phyloP scores from a whole-genome alignment of 1,284 basidiomycete species.

The Ustilago hordei region DNA sequence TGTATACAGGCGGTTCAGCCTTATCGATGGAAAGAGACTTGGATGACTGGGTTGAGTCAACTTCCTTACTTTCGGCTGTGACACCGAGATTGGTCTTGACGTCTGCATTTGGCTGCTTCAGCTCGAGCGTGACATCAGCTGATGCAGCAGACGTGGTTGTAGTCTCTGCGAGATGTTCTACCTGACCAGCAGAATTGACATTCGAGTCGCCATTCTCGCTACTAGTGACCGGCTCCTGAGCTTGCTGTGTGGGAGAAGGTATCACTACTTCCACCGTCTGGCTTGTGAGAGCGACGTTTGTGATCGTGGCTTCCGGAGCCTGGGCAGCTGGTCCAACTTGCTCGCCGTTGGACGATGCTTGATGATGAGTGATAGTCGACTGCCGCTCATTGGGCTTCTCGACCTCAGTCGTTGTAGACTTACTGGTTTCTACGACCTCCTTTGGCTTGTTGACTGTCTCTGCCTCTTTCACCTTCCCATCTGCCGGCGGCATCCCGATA shows the following conservation, averaged over 20 bases:
- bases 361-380: not conserved
- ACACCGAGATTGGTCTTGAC: not conserved
- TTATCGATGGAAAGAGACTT: not conserved
- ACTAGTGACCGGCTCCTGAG: not conserved
- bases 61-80: not conserved
- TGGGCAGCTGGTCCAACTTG: too few relatives aligned
- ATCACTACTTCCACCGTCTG: slow-evolving; percentile 3
- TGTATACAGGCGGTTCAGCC: not conserved
- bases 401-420: not conserved
- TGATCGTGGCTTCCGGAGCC: not conserved
- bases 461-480: not conserved
- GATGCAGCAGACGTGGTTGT: not conserved
- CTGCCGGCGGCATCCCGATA: not conserved
- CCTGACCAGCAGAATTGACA: not conserved
- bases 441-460: not conserved
- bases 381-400: not conserved
- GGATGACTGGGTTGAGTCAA: not conserved
- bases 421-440: not conserved
- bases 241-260: not conserved
- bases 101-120: slow-evolving; percentile 1
- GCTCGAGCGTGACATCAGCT: not conserved
- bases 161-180: not conserved
- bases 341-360: not conserved
- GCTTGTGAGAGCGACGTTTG: not conserved
- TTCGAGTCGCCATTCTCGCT: not conserved